Evolutionary conservation across 1,284 basidiomycete species (phyloP), one percentile per base, ranked within the genome.

Genomic region (Ceratobasidium sp.): DNA sequence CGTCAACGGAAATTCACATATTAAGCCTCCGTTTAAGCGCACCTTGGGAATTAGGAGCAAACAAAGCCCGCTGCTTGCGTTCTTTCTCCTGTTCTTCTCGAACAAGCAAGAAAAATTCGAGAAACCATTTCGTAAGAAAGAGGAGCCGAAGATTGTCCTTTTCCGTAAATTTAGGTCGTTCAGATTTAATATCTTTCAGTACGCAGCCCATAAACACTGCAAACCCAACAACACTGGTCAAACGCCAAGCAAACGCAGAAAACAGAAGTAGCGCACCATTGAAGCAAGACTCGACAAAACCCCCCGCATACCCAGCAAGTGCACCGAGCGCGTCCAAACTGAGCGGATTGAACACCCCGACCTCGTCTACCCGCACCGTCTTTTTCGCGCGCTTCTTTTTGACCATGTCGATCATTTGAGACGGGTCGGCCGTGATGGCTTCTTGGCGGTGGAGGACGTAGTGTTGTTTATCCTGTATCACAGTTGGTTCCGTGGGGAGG

Each of bases 111-210:
- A 98, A 96, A 86, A 94, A 97, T 78, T 96, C 93, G 59, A 98
- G 88, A 82, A 97, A 92, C 92, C 96, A 98, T 79, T 94, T 92
- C 1, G 92, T 90, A 35, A 97, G 88, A 83, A 90, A 95, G 30
- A 97, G 88, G 7, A 96, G 87, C 1, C 96, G 91, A 60, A 96
- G 88, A 82, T 95, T 93, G 84, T 98, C 96, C 80, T 96, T 94
- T 82, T 96, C 95, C 0, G 93, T 92, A 77, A 98, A 92, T 84
- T 97, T 97, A 44, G 92, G 89, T 33, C 96, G 88, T 84, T 98
- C 96, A 80, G 94, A 94, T 78, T 93, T 91, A 83, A 98, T 97
- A 82, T 98, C 96, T 84, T 94, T 96, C 76, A 98, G 85, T n/a
- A 98, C 86, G 0, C 91, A 91, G 2, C 90, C 86, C 75, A 98